Base-by-base conservation (phyloP, 2,329 filamentous ascomycete species). In the Aspergillus hortae region DNA sequence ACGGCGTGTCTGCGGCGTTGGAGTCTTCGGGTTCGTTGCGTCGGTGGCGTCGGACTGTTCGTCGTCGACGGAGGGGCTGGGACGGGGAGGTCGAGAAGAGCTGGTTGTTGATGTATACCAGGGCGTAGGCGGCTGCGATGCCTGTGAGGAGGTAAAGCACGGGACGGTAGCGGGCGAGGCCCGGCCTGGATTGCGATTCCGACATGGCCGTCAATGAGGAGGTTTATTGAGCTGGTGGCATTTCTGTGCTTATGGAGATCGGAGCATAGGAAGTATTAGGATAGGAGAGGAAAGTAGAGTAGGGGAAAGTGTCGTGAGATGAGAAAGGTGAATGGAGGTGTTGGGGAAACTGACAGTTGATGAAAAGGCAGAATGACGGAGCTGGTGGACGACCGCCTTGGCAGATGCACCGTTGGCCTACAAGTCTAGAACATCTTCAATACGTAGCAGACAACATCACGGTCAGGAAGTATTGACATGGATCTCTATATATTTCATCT, bases 91-190 rank as follows among this genome's bases (percentile, higher is more conserved):
- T 48, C 4, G 63, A 59, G 19, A 63, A 30, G 38, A 72, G 49
- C 44, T 66, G 61, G 49, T 67, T 69, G 49, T 68, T 70, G 21
- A 74, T 66, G 38, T 73, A 71, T 12, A 73, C 61, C 35, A 75
- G 56, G n/a, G 71, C 72, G 52, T 72, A 74, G 14, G 73, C 68
- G 32, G 71, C 69, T 38, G 68, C 70, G 36, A 74, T 64, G 9
- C 73, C 73, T 35, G 72, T 69, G 36, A 73, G 62, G n/a, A 74
- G 60, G 60, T 72, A 73, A 21, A 75, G 60, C 30, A 68, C 58
- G 23, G 72, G 72, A 46, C 71, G 71, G 49, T 74, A 74, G 49
- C 69, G 71, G 49, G 69, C 53, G 44, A 72, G 67, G 23, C 64
- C 58, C 50, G 67, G 63, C 44, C 62, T 60, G 25, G 68, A 57